Base-by-base conservation (phyloP, 2,329 filamentous ascomycete genomes). In the Aspergillus puulaauensis region DNA sequence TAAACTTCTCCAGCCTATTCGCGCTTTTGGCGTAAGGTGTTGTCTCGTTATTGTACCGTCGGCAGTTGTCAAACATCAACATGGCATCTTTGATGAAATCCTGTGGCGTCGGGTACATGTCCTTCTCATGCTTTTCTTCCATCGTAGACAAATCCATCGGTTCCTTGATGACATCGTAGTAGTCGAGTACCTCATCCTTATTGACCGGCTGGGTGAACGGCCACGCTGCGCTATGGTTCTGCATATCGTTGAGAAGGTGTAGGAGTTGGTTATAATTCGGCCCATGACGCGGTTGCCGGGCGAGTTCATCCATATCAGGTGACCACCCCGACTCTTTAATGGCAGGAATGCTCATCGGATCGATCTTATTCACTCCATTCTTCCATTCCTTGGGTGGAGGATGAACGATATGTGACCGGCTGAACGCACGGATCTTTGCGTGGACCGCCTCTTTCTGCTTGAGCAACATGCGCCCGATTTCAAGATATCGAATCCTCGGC, bases 91-190 rank as follows among this genome's bases (percentile, higher is more conserved):
- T 85, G 77, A 93, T 87, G 67, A 99, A 97, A 68, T 98, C 95
- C 70, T 98, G 92, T 0, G 95, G 93, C 0, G 86, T 92, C 15
- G 87, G 85, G 71, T 99, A 99, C 69, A 93, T 85, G 75, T 98
- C 95, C 40, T 91, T 91, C 70, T 98, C 93, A 62, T 97, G 88
- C 76, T 96, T 96, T 66, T 86, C 87, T 75, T 98, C 95, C 93
- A 99, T 98, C 19, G 93, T 97, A 48, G 86, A 88, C 48, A 97
- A 81, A 71, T 97, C 95, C 95, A 99, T 99, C 37, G 95, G 95
- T 73, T 96, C 90, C 71, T 93, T 93, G 80, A 99, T 99, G 60
- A 98, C 93, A 59, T 96, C 91, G 79, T 98, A 98, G 78, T 99
- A 99, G 74, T 99, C 95, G n/a, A 91, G 87, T 0, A 99, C 95